These are phyloP conservation scores for Rhodotorula sp. DNA, from an alignment of 1,284 basidiomycete genomes.

Conservation along the genomic window DNA sequence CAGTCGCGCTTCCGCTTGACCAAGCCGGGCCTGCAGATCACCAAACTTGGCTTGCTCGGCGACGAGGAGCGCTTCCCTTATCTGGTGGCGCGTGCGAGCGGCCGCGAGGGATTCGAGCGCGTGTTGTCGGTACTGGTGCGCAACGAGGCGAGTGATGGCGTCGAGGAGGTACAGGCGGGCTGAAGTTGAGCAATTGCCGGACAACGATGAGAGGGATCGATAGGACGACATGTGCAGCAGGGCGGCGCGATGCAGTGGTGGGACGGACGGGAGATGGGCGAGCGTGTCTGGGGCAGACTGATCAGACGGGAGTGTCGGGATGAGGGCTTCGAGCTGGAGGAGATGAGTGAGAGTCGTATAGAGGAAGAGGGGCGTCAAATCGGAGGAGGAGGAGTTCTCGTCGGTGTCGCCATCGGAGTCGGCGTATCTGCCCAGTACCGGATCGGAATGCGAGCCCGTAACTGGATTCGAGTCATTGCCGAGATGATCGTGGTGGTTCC, in stretches of 20 bases:
- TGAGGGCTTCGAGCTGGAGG: background rate
- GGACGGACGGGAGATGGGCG: background rate
- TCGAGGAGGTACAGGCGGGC: slow-evolving; percentile 17
- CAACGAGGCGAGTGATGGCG: slow-evolving; percentile 10
- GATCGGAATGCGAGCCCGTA: no score
- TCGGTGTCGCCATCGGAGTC: background rate
- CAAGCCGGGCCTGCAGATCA: background rate
- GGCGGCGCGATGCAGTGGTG: slow-evolving; percentile 3
- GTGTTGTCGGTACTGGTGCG: no score
- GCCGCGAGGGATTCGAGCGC: background rate
- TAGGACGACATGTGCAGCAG: background rate
- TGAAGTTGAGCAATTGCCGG: background rate
- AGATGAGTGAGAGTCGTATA: slow-evolving; percentile 11
- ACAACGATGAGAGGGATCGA: background rate
- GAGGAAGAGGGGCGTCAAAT: slow-evolving; percentile 11
- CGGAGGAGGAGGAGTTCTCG: background rate
- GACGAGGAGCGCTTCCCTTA: background rate
- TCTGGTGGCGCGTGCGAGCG: no score
- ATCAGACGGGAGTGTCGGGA: background rate
- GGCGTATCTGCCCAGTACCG: no score
- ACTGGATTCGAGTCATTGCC: background rate
- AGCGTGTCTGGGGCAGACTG: background rate
- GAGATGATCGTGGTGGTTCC: background rate
- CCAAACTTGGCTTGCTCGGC: background rate
- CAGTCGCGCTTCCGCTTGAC: background rate